Evolutionary conservation across 2,329 filamentous ascomycete genomes (phyloP).

Genomic region (Xylariaceae sp.): DNA sequence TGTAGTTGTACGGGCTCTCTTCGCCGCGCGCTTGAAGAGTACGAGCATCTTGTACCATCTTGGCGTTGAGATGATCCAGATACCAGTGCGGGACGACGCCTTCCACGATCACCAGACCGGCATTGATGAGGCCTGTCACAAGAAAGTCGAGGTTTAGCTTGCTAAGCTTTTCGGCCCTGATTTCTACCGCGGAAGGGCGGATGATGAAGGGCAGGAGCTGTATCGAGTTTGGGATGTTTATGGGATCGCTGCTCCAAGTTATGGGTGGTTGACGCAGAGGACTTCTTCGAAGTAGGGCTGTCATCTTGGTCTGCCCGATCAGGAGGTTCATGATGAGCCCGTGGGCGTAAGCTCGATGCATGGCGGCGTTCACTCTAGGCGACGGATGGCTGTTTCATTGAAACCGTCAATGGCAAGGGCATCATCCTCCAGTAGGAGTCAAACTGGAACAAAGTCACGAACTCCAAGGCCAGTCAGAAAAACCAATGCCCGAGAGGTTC

Average conservation of each 20-base stretch:
- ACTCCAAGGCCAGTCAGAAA: not conserved
- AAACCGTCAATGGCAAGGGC: not conserved
- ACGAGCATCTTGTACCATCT: conserved; percentile 55
- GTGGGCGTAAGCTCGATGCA: not conserved
- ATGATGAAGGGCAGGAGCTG: conserved; percentile 19
- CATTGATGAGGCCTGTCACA: conserved; percentile 45
- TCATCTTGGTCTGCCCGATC: conserved; percentile 6
- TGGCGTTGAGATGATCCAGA: conserved; percentile 51
- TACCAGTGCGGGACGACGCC: conserved; percentile 45
- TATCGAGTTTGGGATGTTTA: conserved; percentile 12
- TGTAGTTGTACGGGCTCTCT: conserved; percentile 57
- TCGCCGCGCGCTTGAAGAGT: conserved; percentile 46
- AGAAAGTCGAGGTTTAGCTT: conserved; percentile 51
- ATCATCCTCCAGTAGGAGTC: conserved; percentile 13
- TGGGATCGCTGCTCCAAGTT: not conserved
- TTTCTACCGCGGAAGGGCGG: conserved; percentile 33
- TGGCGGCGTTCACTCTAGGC: not conserved
- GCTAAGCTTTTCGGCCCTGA: conserved; percentile 35
- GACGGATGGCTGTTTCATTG: conserved; percentile 12
- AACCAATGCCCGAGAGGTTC: too few relatives aligned
- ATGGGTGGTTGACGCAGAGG: conserved; percentile 8
- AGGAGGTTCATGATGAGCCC: not conserved
- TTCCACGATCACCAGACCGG: conserved; percentile 54
- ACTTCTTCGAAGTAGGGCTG: conserved; percentile 2
- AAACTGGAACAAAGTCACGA: not conserved